Conservation (phyloP, 176 grass and related monocot genomes). For the Bolboschoenus planiculmis region DNA sequence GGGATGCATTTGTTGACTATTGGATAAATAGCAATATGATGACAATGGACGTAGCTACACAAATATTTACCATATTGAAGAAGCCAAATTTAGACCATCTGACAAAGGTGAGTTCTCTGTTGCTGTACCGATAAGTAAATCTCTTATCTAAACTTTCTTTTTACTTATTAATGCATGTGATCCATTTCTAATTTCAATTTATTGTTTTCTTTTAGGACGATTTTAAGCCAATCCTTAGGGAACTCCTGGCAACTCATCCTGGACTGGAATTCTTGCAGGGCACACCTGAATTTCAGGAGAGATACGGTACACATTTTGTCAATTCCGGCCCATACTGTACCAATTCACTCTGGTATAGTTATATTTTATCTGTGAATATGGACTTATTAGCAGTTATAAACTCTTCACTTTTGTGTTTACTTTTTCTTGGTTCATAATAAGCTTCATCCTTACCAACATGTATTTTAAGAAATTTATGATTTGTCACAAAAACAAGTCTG, state of each 20-base stretch:
- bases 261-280: conserved; percentile 99
- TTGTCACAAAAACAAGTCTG: neutral
- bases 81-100: conserved; percentile 57
- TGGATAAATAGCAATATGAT: conserved; percentile 96
- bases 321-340: neutral
- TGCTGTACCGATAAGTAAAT: conserved; percentile 6
- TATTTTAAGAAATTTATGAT: neutral
- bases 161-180: neutral
- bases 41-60: conserved; percentile 70
- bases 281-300: conserved; percentile 99
- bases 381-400: neutral
- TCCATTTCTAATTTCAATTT: conserved; percentile 18
- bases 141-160: neutral
- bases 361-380: neutral
- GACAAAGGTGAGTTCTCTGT: conserved; percentile 52
- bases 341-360: neutral
- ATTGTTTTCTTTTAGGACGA: conserved; percentile 60
- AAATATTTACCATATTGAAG: conserved; percentile 89
- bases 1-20: conserved; percentile 93
- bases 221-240: conserved; percentile 85
- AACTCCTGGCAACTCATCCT: conserved; percentile 90
- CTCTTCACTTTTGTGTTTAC: neutral
- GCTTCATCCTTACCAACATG: neutral
- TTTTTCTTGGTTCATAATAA: conserved; percentile 13
- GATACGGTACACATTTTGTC: conserved; percentile 64